These are phyloP conservation scores for Kwoniella dejecticola DNA, from an alignment of 768 basidiomycete species.

Conservation along the genomic window DNA sequence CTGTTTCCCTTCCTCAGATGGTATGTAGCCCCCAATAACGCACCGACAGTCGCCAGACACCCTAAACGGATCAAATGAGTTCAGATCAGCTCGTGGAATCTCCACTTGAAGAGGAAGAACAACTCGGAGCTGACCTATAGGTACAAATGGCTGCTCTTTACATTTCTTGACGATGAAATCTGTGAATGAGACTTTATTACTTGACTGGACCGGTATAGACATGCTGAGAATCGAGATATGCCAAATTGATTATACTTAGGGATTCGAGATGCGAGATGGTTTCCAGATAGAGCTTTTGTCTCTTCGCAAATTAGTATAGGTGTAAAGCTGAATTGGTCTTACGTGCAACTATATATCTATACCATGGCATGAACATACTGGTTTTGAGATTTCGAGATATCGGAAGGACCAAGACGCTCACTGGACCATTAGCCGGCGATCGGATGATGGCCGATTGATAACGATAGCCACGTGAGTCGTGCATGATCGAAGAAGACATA, in stretches of 20 bases:
- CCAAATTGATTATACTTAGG: no score
- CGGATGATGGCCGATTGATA: background rate
- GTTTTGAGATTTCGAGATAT: background rate
- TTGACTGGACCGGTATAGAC: conserved; percentile 22
- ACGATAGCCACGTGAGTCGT: no score
- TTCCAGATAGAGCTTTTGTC: no score
- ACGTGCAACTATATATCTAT: no score
- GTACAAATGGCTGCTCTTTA: conserved; percentile 50
- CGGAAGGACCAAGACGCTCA: background rate
- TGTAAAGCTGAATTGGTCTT: no score
- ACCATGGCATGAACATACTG: no score
- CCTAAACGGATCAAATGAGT: conserved; percentile 18
- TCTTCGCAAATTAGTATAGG: no score
- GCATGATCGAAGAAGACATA: no score
- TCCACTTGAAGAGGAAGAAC: no score
- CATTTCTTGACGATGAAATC: conserved; percentile 48
- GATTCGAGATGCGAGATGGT: no score
- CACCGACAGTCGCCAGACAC: conserved; percentile 46
- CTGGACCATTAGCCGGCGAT: background rate
- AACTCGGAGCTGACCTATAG: conserved; percentile 38
- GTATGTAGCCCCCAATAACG: conserved; percentile 46
- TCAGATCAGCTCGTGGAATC: background rate
- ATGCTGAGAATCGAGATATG: conserved; percentile 5
- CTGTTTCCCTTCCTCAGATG: conserved; percentile 48
- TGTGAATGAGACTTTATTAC: conserved; percentile 18